Percentiles rank a stretch among this genome's conserved stretches.
Evolutionary conservation across 495 filamentous ascomycete species (phyloP).

Genomic region (Bacidia rubella): DNA sequence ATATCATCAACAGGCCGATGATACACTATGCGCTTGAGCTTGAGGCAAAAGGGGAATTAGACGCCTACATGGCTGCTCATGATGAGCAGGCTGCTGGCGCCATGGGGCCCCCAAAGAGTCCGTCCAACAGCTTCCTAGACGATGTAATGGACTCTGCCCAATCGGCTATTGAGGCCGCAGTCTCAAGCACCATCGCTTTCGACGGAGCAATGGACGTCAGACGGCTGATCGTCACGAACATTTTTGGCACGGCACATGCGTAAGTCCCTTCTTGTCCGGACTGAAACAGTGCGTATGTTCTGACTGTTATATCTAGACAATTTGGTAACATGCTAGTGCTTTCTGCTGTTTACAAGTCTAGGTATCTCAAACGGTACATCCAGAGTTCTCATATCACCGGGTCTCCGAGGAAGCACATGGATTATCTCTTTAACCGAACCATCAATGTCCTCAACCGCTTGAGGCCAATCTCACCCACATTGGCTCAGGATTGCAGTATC

Average conservation of each 20-base stretch:
- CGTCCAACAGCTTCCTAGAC: conserved; percentile 28
- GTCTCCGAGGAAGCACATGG: background rate
- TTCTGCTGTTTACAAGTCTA: conserved; percentile 56
- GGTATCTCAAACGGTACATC: conserved; percentile 40
- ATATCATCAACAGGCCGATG: conserved; percentile 79
- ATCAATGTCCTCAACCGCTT: conserved; percentile 54
- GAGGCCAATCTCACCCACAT: conserved; percentile 50
- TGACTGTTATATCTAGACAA: conserved; percentile 45
- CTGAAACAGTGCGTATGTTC: conserved; percentile 7
- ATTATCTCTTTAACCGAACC: conserved; percentile 41
- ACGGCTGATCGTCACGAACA: conserved; percentile 78
- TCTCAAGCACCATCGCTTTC: conserved; percentile 77
- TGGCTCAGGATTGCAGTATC: conserved; percentile 53
- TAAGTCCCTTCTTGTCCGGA: conserved; percentile 39
- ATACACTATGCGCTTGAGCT: conserved; percentile 46
- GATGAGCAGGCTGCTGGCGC: background rate
- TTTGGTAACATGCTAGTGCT: conserved; percentile 91
- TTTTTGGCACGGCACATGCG: conserved; percentile 93
- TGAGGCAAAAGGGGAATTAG: conserved; percentile 10
- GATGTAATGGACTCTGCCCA: conserved; percentile 39
- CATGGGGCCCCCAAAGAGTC: conserved; percentile 4
- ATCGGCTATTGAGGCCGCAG: conserved; percentile 49
- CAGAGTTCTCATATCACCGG: conserved; percentile 29
- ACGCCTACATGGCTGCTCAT: background rate
- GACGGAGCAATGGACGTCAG: conserved; percentile 45